Conservation (phyloP, 2,329 filamentous ascomycete species). For the Ploettnerulaceae sp. region DNA sequence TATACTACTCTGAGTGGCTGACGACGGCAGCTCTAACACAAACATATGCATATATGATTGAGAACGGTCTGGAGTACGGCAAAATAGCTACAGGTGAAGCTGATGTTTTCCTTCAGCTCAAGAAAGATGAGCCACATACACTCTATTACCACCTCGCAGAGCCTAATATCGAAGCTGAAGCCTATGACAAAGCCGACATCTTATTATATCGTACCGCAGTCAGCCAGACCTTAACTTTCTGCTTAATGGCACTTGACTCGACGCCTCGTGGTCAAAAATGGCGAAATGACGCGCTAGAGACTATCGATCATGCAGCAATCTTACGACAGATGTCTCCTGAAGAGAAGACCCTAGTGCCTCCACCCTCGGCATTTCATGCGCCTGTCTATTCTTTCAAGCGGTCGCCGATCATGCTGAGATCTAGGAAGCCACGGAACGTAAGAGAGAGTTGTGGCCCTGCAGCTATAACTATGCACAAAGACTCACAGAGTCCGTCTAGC, state of each 20-base stretch:
- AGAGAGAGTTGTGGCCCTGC: not conserved
- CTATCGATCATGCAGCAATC: slow-evolving; percentile 6
- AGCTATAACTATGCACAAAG: not conserved
- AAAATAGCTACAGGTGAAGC: slow-evolving; percentile 28
- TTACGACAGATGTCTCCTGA: slow-evolving; percentile 3
- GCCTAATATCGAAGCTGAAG: slow-evolving; percentile 20
- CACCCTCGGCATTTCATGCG: not conserved
- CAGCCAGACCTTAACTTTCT: slow-evolving; percentile 19
- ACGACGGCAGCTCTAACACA: slow-evolving; percentile 42
- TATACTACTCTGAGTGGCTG: slow-evolving; percentile 37
- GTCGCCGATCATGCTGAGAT: not conserved
- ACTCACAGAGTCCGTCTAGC: slow-evolving; percentile 1
- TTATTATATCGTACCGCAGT: slow-evolving; percentile 16
- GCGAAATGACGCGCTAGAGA: slow-evolving; percentile 19
- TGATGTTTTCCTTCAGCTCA: slow-evolving; percentile 28
- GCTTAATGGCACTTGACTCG: slow-evolving; percentile 18
- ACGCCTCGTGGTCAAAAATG: slow-evolving; percentile 18
- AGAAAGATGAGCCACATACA: slow-evolving; percentile 20
- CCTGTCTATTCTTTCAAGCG: not conserved
- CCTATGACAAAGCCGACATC: slow-evolving; percentile 14
- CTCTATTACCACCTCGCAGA: slow-evolving; percentile 22
- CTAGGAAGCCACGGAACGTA: not conserved
- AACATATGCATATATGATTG: slow-evolving; percentile 47
- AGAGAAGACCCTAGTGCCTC: slow-evolving; percentile 3
- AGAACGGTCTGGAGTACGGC: slow-evolving; percentile 35